These are phyloP conservation scores for Botryosphaeria dothidea DNA, from an alignment of 2,329 filamentous ascomycete genomes.

Conservation along the genomic window DNA sequence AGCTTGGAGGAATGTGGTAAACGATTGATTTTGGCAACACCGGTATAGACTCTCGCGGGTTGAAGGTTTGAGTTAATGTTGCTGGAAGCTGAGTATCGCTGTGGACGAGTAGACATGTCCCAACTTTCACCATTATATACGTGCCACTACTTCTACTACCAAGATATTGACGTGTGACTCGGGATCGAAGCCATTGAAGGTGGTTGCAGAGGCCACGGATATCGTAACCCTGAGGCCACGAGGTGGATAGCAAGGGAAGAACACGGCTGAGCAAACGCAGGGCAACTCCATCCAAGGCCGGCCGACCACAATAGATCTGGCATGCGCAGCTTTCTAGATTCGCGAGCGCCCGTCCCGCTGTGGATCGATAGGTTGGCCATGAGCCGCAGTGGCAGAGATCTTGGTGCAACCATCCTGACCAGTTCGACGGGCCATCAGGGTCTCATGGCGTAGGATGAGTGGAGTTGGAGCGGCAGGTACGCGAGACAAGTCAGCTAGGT, in stretches of 20 bases:
- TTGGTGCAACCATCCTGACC: background rate
- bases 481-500: constrained; percentile 13
- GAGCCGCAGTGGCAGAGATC: constrained; percentile 5
- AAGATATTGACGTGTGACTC: background rate
- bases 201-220: background rate
- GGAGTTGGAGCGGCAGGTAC: constrained; percentile 11
- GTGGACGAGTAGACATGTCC: background rate
- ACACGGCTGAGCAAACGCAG: constrained; percentile 5
- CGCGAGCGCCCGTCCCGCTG: constrained; percentile 6
- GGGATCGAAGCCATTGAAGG: background rate
- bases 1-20: too few relatives aligned
- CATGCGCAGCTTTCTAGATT: constrained; percentile 14
- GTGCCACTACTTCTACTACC: background rate
- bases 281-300: background rate
- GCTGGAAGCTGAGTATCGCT: background rate
- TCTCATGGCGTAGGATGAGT: background rate
- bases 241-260: background rate
- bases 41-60: background rate
- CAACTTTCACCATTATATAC: constrained; percentile 5
- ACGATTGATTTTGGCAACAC: background rate
- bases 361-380: constrained; percentile 13
- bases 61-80: background rate
- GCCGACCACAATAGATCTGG: constrained; percentile 1
- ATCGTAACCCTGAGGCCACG: background rate
- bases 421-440: constrained; percentile 5